Conservation (phyloP, 192 early-diverging fungal species). For the Linnemannia zychae region DNA sequence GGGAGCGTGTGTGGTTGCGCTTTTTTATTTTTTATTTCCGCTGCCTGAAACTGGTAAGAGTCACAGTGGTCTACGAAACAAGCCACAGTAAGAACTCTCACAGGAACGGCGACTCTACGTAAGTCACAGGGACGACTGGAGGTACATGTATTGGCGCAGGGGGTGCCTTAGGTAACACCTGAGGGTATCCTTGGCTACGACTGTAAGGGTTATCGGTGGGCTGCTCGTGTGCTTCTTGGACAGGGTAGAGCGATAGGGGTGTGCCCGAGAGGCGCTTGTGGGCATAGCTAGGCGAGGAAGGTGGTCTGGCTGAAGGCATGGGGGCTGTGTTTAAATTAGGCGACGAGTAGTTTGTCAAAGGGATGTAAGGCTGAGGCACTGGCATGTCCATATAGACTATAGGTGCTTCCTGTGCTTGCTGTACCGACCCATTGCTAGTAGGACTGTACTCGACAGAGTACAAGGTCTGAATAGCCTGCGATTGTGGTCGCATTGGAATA, state of each 20-base stretch:
- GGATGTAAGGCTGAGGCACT: conserved; percentile 6
- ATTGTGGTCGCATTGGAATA: background rate
- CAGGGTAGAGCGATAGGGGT: background rate
- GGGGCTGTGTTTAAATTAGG: background rate
- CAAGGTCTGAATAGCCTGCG: background rate
- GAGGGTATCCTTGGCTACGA: background rate
- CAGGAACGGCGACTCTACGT: background rate
- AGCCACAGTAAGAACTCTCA: conserved; percentile 4
- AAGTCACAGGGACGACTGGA: background rate
- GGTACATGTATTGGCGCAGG: background rate
- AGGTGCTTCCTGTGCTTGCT: background rate
- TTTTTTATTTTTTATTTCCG: conserved; percentile 16
- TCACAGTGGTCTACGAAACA: conserved; percentile 8
- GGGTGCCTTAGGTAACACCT: background rate
- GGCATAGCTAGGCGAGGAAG: background rate
- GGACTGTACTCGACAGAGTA: background rate
- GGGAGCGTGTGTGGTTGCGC: background rate
- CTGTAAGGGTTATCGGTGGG: background rate
- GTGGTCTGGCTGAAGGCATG: background rate
- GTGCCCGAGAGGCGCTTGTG: conserved; percentile 1
- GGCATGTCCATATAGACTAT: background rate
- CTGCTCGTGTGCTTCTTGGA: background rate
- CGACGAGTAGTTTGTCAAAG: background rate
- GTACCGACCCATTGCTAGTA: background rate
- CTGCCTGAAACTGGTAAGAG: background rate